phyloP scores from a whole-genome alignment of 225 moss, liverwort and hornwort species.

The Pseudoscleropodium purum region DNA sequence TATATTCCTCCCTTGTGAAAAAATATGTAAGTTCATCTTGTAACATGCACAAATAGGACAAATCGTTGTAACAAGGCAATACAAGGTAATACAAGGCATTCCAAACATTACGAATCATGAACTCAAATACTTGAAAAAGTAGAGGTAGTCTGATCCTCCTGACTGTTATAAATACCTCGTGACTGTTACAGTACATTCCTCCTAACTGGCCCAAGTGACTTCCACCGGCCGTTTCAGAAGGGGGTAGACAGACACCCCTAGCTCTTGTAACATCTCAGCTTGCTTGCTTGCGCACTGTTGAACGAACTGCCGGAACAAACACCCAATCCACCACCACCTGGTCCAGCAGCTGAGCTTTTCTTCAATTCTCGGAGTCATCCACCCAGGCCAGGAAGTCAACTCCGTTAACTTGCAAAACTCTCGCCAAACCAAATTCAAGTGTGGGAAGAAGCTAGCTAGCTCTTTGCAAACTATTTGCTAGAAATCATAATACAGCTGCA shows the following conservation, averaged over 20 bases:
- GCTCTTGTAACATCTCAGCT: conserved; percentile 12
- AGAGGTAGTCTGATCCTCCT: conserved; percentile 17
- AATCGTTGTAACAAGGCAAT: not conserved
- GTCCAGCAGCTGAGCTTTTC: conserved; percentile 2
- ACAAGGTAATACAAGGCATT: not conserved
- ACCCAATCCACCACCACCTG: conserved; percentile 5
- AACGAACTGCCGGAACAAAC: conserved; percentile 22
- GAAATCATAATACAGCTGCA: conserved; percentile 27
- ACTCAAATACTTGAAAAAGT: not conserved
- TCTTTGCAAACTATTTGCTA: conserved; percentile 3
- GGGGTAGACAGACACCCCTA: conserved; percentile 1
- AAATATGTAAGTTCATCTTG: not conserved
- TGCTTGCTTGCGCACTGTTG: conserved; percentile 23
- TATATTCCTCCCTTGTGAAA: not conserved
- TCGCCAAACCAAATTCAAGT: conserved; percentile 15
- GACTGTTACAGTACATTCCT: conserved; percentile 31
- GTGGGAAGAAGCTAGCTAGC: conserved; percentile 1
- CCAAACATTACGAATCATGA: not conserved
- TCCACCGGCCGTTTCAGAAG: conserved; percentile 30
- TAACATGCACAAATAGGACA: not conserved
- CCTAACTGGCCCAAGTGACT: conserved; percentile 34
- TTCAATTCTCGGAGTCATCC: not conserved
- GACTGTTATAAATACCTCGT: conserved; percentile 8
- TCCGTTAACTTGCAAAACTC: not conserved
- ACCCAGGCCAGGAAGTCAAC: conserved; percentile 5